Evolutionary conservation across 495 filamentous ascomycete genomes (phyloP).

Genomic region (Hypomontagnella monticulosa): DNA sequence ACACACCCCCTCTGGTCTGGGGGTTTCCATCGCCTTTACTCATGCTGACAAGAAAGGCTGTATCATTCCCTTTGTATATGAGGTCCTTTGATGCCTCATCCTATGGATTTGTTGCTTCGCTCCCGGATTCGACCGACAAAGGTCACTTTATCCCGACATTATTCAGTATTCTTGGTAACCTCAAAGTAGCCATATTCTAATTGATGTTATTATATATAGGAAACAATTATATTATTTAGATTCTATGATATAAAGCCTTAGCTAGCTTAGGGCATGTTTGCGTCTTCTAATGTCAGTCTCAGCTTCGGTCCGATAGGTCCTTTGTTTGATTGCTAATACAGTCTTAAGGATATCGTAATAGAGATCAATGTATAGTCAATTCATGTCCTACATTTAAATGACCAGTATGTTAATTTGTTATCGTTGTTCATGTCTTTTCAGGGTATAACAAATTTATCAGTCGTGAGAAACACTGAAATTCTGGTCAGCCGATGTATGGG

Average conservation of each 20-base stretch:
- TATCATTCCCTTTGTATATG: conserved; percentile 15
- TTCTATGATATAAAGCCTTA: background rate
- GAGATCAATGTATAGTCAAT: too few relatives aligned
- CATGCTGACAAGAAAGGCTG: background rate
- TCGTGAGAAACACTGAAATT: too few relatives aligned
- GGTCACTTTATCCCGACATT: background rate
- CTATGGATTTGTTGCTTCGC: background rate
- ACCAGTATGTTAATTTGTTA: too few relatives aligned
- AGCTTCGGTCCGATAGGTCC: too few relatives aligned
- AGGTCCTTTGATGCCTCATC: background rate
- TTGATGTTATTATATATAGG: background rate
- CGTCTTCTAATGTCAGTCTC: too few relatives aligned
- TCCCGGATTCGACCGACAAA: conserved; percentile 32
- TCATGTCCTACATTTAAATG: too few relatives aligned
- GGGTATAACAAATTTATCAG: too few relatives aligned
- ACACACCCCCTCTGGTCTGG: background rate
- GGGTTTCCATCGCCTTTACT: background rate
- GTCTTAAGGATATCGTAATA: too few relatives aligned
- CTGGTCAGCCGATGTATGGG: too few relatives aligned
- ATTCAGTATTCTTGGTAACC: background rate
- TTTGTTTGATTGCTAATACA: too few relatives aligned
- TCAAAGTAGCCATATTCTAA: background rate
- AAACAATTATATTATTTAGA: background rate
- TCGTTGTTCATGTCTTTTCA: too few relatives aligned
- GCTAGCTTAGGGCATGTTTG: background rate